Base-by-base conservation (phyloP, 345 rosid genomes). In the Capsella bursapastoris region DNA sequence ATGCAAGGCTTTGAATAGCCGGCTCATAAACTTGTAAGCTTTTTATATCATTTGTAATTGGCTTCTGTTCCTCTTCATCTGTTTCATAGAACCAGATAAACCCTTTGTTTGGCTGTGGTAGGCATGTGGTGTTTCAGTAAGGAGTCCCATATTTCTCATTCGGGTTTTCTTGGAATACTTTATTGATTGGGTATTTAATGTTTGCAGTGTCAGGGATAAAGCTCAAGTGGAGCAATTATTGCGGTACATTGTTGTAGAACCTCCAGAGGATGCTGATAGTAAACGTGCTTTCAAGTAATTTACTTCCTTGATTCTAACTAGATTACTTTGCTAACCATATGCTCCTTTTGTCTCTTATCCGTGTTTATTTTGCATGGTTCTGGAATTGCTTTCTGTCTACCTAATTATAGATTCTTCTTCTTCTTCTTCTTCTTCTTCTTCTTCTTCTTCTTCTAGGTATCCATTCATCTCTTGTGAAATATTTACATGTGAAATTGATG, bases 401-500 rank as follows among this genome's bases (percentile, higher is more conserved):
- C 62, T 69, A 68, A 77, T 72, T 27, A 68, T 45, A 16, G 45
- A 2, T 78, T 64, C 22, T 74, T 74, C 12, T 18, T 16, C 18
- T 16, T 16, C 18, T 16, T 16, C 22, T 18, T 18, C 22, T 18
- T 18, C 22, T 18, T 18, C 29, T 27, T 78, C 41, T 72, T 32
- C 37, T 78, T 64, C 22, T 74, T 74, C 14, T 49, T 29, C 29
- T 27, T 78, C 37, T 72, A 96, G 98, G 95, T 96, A 86, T 71
- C 99, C 99, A 3, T 96, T 89, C 84, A 83, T 96, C 78, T 85
- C 99, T 43, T 92, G 97, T 70, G 99, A 96, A 89, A 84, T 96
- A 72, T 90, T 96, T 77, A 90, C 98, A 43, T 96, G 99, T 41
- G 99, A 96, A 81, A 96, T 92, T 77, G 99, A 96, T 80, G 97